Evolutionary conservation across 805 yeast species (phyloP).

Genomic region (Saturnispora gosingensis): DNA sequence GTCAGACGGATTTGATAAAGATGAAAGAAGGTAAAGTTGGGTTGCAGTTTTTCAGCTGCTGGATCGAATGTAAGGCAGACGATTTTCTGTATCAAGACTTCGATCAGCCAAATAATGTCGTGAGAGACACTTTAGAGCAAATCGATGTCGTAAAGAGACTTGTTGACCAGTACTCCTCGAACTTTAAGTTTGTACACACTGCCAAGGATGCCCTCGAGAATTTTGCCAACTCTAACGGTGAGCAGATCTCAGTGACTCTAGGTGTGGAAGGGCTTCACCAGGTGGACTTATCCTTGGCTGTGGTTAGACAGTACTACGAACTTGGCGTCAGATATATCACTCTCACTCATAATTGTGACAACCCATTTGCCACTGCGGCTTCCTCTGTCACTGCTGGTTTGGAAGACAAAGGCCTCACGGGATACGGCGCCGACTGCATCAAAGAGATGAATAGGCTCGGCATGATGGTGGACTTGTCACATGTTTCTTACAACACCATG

Average conservation of each 20-base stretch:
- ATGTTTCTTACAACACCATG: slow-evolving; percentile 44
- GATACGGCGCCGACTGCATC: slow-evolving; percentile 33
- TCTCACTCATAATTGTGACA: slow-evolving; percentile 46
- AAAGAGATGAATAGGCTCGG: slow-evolving; percentile 45
- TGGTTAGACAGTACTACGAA: slow-evolving; percentile 38
- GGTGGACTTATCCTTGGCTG: slow-evolving; percentile 40
- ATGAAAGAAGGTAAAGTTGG: slow-evolving; percentile 39
- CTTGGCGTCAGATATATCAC: slow-evolving; percentile 48
- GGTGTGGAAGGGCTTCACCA: slow-evolving; percentile 51
- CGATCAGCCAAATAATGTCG: slow-evolving; percentile 34
- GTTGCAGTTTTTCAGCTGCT: slow-evolving; percentile 42
- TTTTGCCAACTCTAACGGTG: slow-evolving; percentile 19
- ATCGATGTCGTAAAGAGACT: slow-evolving; percentile 41
- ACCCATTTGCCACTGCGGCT: slow-evolving; percentile 50
- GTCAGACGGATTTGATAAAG: slow-evolving; percentile 37
- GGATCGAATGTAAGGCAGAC: slow-evolving; percentile 37
- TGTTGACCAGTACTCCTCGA: slow-evolving; percentile 31
- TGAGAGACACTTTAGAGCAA: slow-evolving; percentile 46
- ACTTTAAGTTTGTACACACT: slow-evolving; percentile 32
- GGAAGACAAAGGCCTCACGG: slow-evolving; percentile 36
- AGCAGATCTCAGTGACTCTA: slow-evolving; percentile 37
- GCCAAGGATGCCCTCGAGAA: slow-evolving; percentile 33
- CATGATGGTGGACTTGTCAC: slow-evolving; percentile 45
- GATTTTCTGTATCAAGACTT: slow-evolving; percentile 35
- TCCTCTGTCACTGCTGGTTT: slow-evolving; percentile 37